phyloP scores from a whole-genome alignment of 306 rosid genomes.

The Rosa persica region DNA sequence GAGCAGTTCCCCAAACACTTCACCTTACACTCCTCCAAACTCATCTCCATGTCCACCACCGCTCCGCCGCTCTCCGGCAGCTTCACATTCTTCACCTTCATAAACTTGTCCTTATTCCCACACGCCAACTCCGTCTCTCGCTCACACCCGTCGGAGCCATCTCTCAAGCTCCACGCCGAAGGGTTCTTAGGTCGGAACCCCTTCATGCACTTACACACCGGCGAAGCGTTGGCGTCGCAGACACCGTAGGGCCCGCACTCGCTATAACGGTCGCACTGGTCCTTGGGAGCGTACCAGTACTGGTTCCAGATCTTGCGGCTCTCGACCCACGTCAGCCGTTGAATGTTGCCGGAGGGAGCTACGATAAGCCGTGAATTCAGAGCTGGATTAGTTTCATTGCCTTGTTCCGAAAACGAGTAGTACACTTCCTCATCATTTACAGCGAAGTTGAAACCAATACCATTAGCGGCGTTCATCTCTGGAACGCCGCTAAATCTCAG shows the following conservation, averaged over 20 bases:
- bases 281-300: conserved; percentile 68
- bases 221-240: conserved; percentile 60
- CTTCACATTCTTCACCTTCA: conserved; percentile 40
- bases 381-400: not conserved
- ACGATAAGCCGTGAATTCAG: conserved; percentile 43
- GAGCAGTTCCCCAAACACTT: conserved; percentile 54
- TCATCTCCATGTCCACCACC: conserved; percentile 43
- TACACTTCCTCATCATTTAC: conserved; percentile 35
- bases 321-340: conserved; percentile 45
- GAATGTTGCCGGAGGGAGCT: conserved; percentile 30
- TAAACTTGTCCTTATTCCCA: conserved; percentile 37
- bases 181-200: conserved; percentile 59
- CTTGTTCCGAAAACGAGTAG: conserved; percentile 36
- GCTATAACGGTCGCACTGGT: conserved; percentile 49
- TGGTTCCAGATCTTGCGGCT: conserved; percentile 39
- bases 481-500: conserved; percentile 69
- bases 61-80: conserved; percentile 58
- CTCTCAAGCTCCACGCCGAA: conserved; percentile 67
- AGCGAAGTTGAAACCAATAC: conserved; percentile 33
- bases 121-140: conserved; percentile 52
- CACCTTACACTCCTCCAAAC: conserved; percentile 35
- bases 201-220: conserved; percentile 56
- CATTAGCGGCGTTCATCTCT: conserved; percentile 40
- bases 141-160: conserved; percentile 74
- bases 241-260: conserved; percentile 64